These are phyloP conservation scores for Theileria orientalis DNA, from an alignment of 169 alveolate genomes.

Conservation along the genomic window DNA sequence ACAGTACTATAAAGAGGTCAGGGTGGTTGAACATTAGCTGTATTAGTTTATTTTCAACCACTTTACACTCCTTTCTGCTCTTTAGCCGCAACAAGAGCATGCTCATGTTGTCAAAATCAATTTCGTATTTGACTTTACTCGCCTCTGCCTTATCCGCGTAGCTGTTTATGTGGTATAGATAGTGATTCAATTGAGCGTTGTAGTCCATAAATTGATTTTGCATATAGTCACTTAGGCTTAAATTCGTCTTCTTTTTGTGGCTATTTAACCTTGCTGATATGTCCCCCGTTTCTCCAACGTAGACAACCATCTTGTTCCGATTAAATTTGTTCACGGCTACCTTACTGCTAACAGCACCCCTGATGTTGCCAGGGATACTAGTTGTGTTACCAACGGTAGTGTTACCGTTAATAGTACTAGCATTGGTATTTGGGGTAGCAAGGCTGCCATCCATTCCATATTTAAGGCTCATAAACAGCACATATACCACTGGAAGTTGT, in stretches of 20 bases:
- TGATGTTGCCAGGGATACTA: too few species aligned
- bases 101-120: conserved; percentile 15
- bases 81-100: conserved; percentile 2
- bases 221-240: conserved; percentile 27
- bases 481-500: conserved; percentile 38
- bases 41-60: conserved; percentile 29
- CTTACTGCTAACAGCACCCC: too few species aligned
- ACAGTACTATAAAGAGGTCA: conserved; percentile 11
- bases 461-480: conserved; percentile 27
- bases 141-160: not conserved
- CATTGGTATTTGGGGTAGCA: too few species aligned
- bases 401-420: too few species aligned
- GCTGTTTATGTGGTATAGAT: not conserved
- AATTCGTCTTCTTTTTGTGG: conserved; percentile 28
- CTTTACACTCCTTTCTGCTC: conserved; percentile 39
- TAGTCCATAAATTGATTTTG: conserved; percentile 30
- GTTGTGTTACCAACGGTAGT: too few species aligned
- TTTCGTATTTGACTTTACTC: not conserved
- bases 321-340: not conserved
- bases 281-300: conserved; percentile 62
- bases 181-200: conserved; percentile 18
- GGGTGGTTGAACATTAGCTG: conserved; percentile 26
- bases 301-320: conserved; percentile 17
- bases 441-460: too few species aligned
- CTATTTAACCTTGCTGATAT: conserved; percentile 26